A percentile compares a stretch with the other conserved stretches of the same genome.
Conservation (phyloP, 768 basidiomycete genomes). For the Lentinula edodes region DNA sequence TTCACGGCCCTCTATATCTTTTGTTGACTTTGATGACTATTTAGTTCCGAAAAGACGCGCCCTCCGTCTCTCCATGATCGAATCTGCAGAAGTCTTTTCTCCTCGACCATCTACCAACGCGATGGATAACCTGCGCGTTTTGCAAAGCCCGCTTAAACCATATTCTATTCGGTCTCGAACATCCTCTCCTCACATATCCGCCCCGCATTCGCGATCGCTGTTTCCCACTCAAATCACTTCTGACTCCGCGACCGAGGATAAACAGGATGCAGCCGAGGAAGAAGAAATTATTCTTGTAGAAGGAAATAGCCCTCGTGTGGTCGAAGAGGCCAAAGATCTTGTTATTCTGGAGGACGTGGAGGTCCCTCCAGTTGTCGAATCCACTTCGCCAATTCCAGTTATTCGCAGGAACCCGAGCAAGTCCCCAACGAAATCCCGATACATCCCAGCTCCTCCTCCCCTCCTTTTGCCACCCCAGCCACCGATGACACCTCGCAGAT, state of each 20-base stretch:
- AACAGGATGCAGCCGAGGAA: slow-evolving; percentile 30
- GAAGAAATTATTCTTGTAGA: slow-evolving; percentile 59
- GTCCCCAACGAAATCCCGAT: slow-evolving; percentile 8
- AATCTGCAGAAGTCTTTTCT: slow-evolving; percentile 67
- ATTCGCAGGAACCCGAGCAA: slow-evolving; percentile 11
- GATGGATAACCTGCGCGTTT: slow-evolving; percentile 54
- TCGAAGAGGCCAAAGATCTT: slow-evolving; percentile 65
- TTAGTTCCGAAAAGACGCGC: slow-evolving; percentile 34
- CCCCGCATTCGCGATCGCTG: neutral
- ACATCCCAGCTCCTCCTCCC: slow-evolving; percentile 12
- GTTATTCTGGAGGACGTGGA: slow-evolving; percentile 70
- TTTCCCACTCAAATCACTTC: neutral
- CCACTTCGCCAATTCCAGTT: slow-evolving; percentile 7
- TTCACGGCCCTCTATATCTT: neutral
- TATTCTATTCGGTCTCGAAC: neutral
- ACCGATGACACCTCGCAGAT: slow-evolving; percentile 22
- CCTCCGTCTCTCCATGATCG: slow-evolving; percentile 71
- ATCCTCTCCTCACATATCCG: slow-evolving; percentile 5
- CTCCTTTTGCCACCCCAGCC: slow-evolving; percentile 22
- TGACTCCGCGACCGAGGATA: slow-evolving; percentile 2
- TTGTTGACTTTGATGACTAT: neutral
- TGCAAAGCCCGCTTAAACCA: slow-evolving; percentile 51
- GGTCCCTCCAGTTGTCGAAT: slow-evolving; percentile 9
- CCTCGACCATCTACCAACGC: slow-evolving; percentile 58
- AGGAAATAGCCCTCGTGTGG: slow-evolving; percentile 58